A percentile compares a stretch with the other conserved stretches of the same genome.
Conservation (phyloP, 345 rosid genomes). For the Toxicodendron radicans region DNA sequence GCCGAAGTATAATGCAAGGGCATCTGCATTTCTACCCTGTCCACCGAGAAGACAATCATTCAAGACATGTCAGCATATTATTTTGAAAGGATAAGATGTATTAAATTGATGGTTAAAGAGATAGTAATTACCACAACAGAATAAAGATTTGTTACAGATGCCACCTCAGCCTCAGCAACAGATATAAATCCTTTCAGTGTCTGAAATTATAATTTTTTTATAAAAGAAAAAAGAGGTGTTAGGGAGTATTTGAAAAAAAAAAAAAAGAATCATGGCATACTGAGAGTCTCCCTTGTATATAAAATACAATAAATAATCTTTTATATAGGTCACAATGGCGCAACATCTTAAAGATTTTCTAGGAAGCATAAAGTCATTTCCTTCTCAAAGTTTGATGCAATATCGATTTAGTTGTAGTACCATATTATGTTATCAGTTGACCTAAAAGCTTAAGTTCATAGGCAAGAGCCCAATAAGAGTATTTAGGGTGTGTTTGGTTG, state of each 20-base stretch:
- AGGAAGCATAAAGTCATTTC: neutral
- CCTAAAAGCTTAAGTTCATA: neutral
- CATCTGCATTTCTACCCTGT: conserved; percentile 99
- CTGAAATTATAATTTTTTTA: conserved; percentile 30
- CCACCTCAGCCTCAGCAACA: conserved; percentile 80
- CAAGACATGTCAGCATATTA: conserved; percentile 9
- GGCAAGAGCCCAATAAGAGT: no score
- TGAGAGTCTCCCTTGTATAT: neutral
- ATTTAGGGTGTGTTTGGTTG: no score
- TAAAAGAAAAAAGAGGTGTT: neutral
- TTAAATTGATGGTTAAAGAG: conserved; percentile 21
- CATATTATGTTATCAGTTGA: no score
- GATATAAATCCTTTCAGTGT: conserved; percentile 76
- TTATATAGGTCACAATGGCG: neutral
- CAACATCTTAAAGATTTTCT: neutral
- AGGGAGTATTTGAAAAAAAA: conserved; percentile 10
- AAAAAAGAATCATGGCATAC: neutral
- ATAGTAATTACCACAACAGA: conserved; percentile 71
- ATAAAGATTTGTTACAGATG: conserved; percentile 71
- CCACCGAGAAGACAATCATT: conserved; percentile 23
- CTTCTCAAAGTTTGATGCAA: neutral
- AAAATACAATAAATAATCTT: neutral
- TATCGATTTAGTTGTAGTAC: neutral
- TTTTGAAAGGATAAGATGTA: conserved; percentile 4
- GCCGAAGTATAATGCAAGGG: conserved; percentile 87